phyloP scores from a whole-genome alignment of 2,329 filamentous ascomycete genomes.

The Pseudocercospora cruenta region DNA sequence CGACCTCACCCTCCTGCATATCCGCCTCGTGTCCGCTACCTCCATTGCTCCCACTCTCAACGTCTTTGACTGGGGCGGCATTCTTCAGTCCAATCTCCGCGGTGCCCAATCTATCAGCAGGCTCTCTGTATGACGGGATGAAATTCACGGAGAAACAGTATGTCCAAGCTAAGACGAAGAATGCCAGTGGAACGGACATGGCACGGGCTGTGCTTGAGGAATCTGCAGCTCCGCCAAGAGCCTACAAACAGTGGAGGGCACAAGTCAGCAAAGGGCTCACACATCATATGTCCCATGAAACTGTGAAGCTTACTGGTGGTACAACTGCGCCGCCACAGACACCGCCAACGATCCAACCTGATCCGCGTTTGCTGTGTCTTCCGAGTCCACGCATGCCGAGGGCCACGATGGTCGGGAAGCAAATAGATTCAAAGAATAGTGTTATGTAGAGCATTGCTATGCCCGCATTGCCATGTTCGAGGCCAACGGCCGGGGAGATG shows the following conservation, averaged over 20 bases:
- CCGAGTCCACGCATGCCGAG: slow-evolving; percentile 77
- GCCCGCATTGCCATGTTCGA: slow-evolving; percentile 52
- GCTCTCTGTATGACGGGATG: slow-evolving; percentile 63
- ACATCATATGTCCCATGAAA: background rate
- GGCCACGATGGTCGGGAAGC: slow-evolving; percentile 81
- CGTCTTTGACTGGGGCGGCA: slow-evolving; percentile 28
- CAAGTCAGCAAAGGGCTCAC: background rate
- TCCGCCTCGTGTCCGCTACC: slow-evolving; percentile 2
- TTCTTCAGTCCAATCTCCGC: slow-evolving; percentile 14
- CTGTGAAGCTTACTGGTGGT: slow-evolving; percentile 53
- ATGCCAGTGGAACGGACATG: slow-evolving; percentile 44
- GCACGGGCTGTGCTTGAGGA: slow-evolving; percentile 41
- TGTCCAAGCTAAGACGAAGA: slow-evolving; percentile 52
- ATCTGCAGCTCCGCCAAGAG: slow-evolving; percentile 71
- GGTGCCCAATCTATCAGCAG: slow-evolving; percentile 61
- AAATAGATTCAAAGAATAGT: slow-evolving; percentile 79
- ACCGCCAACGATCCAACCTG: slow-evolving; percentile 71
- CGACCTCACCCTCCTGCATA: slow-evolving; percentile 8
- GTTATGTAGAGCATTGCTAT: slow-evolving; percentile 65
- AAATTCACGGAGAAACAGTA: slow-evolving; percentile 63
- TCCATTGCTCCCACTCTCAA: slow-evolving; percentile 31
- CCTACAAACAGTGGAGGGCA: slow-evolving; percentile 19
- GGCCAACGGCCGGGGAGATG: slow-evolving; percentile 54
- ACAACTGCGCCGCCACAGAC: slow-evolving; percentile 72
- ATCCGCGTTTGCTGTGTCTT: slow-evolving; percentile 75